A percentile compares a stretch with the other conserved stretches of the same genome.
These are phyloP conservation scores for Spinellus fusiger DNA, from an alignment of 192 early-diverging fungal genomes.

Conservation along the genomic window DNA sequence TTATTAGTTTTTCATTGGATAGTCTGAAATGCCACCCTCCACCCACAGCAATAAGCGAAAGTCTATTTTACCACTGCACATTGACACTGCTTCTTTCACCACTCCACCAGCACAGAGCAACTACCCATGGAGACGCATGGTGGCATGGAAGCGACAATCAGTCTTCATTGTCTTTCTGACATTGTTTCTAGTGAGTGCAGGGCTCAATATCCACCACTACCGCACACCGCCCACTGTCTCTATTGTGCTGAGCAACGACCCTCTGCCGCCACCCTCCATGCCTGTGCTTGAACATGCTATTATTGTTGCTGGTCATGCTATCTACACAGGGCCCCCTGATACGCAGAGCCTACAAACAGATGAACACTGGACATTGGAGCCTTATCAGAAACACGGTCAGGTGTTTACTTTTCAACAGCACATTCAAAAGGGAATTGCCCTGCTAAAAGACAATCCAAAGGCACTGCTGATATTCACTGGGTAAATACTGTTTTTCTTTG, in stretches of 20 bases:
- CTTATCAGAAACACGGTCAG: conserved; percentile 34
- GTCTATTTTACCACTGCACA: conserved; percentile 14
- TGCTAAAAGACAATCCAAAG: conserved; percentile 17
- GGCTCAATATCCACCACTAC: conserved; percentile 4
- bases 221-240: not conserved
- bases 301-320: conserved; percentile 30
- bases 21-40: too few relatives aligned
- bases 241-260: not conserved
- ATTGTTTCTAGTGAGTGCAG: not conserved
- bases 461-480: conserved; percentile 37
- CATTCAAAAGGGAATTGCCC: conserved; percentile 26
- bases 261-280: conserved; percentile 17
- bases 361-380: conserved; percentile 33
- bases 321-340: conserved; percentile 14
- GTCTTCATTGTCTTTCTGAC: conserved; percentile 6
- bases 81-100: conserved; percentile 14
- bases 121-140: conserved; percentile 1
- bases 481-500: conserved; percentile 7
- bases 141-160: conserved; percentile 2
- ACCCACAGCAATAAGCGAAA: conserved; percentile 9
- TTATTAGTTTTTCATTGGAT: too few relatives aligned
- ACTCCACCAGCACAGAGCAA: not conserved
- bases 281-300: conserved; percentile 10
- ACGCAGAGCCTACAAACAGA: conserved; percentile 8
- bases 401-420: conserved; percentile 35